Percentiles rank a stretch among this genome's conserved stretches.
These are phyloP conservation scores for Salvia miltiorrhiza DNA, from an alignment of 257 asterid genomes.

Conservation along the genomic window DNA sequence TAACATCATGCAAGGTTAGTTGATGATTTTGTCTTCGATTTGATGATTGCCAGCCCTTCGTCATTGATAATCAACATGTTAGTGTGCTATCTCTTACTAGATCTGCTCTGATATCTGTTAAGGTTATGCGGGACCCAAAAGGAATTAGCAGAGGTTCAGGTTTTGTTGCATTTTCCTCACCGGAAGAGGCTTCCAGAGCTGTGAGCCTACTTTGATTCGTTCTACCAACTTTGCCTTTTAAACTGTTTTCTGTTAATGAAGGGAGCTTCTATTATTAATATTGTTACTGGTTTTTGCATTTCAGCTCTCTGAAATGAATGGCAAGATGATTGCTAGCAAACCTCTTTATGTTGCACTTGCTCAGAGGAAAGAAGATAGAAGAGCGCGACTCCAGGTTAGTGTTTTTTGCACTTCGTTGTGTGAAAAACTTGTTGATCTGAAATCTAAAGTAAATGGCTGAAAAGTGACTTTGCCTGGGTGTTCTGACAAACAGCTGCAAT, in stretches of 20 bases:
- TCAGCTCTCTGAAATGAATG: constrained; percentile 81
- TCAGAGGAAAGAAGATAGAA: constrained; percentile 90
- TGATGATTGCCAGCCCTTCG: not conserved
- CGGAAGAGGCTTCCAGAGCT: constrained; percentile 90
- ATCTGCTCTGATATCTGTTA: constrained; percentile 14
- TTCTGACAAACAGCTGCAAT: not conserved
- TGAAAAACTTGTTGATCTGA: not conserved
- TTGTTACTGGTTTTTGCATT: not conserved
- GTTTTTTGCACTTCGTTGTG: not conserved
- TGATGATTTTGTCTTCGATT: not conserved
- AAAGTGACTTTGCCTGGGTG: not conserved
- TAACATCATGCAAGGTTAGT: constrained; percentile 92
- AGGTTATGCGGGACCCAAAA: constrained; percentile 92
- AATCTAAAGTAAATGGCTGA: not conserved
- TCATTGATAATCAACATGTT: not conserved
- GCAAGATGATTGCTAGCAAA: constrained; percentile 76
- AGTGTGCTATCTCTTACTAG: not conserved
- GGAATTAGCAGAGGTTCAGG: constrained; percentile 94
- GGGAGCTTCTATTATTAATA: not conserved
- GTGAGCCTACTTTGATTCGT: constrained; percentile 35
- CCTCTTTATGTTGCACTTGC: constrained; percentile 96
- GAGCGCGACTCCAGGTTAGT: constrained; percentile 78
- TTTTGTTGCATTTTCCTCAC: constrained; percentile 90
- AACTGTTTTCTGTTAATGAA: not conserved
- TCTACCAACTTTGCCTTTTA: not conserved